Base-by-base conservation (phyloP, 768 basidiomycete genomes). In the Collybia nuda region DNA sequence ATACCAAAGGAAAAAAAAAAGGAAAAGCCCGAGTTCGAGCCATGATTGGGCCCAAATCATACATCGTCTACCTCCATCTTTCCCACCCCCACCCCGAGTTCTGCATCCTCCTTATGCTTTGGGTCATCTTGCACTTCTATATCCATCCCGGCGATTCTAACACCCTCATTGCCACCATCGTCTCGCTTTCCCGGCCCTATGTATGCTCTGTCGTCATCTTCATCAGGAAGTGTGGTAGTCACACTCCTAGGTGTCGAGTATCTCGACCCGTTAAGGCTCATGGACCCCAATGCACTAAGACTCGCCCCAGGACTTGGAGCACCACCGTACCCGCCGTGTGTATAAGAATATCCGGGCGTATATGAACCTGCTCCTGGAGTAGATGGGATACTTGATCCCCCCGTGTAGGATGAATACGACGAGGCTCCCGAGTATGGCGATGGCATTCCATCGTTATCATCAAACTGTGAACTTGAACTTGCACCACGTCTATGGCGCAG, bases 311-410 rank as follows among this genome's bases (percentile, higher is more conserved):
- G 64, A 50, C 66, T 68, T 21, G 58, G 50, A 32, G 58, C 61
- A 15, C 28, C 54, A 12, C 55, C 35, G 48, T 39, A 39, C 50
- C 14, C 43, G 35, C 23, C 43, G 42, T 21, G 51, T 6, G 44
- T 42, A 19, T 44, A 47, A 5, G 41, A 18, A 42, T 59, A 52
- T 22, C 32, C 36, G 1, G 69, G 59, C 15, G 60, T 60, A 35
- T 59, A 62, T 12, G 59, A 52, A 12, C 60, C 52, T 40, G 60
- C 58, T 5, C 64, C 65, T 9, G 71, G 70, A 2, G 72, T 72
- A 1, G 66, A 64, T 3, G 70, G 71, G 11, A 69, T 64, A 48
- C 69, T 72, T 15, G 65, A 65, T 2, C 62, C 62, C 51, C 67
- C 55, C 6, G 52, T 53, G 21, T 55, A 53, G 7, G 56, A 62